A percentile compares a stretch with the other conserved stretches of the same genome.
These are phyloP conservation scores for Piloderma croceum DNA, from an alignment of 768 basidiomycete genomes.

Conservation along the genomic window DNA sequence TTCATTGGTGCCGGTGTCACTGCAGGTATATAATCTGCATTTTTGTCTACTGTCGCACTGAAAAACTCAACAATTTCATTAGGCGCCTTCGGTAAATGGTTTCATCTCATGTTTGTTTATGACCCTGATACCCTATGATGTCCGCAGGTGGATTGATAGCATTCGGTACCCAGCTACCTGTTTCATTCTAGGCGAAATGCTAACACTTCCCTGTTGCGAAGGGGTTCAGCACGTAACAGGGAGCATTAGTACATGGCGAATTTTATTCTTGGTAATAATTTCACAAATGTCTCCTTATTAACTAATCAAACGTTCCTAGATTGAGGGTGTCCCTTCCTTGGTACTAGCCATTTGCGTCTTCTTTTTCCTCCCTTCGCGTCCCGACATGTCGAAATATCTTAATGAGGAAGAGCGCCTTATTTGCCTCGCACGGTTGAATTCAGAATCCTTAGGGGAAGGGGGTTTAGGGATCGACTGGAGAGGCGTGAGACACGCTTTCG, in stretches of 20 bases:
- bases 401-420: slow-evolving; percentile 32
- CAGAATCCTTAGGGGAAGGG: slow-evolving; percentile 11
- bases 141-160: slow-evolving; percentile 80
- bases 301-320: not conserved
- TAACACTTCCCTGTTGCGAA: too few species aligned
- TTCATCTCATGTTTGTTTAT: too few species aligned
- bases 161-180: slow-evolving; percentile 65
- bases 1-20: slow-evolving; percentile 82
- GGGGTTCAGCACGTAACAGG: too few species aligned
- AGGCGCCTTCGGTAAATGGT: too few species aligned
- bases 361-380: slow-evolving; percentile 60
- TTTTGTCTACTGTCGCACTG: too few species aligned
- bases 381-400: slow-evolving; percentile 61
- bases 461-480: slow-evolving; percentile 1
- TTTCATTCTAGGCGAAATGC: slow-evolving; percentile 47
- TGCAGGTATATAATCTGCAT: too few species aligned
- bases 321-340: slow-evolving; percentile 61
- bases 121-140: too few species aligned
- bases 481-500: not conserved
- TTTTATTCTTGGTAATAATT: slow-evolving; percentile 59
- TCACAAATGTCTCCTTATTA: not conserved
- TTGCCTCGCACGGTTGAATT: slow-evolving; percentile 9
- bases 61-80: too few species aligned
- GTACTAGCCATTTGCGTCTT: slow-evolving; percentile 53
- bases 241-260: too few species aligned